Evolutionary conservation across 169 alveolate species (phyloP).

Genomic region (Eimeria brunetti): DNA sequence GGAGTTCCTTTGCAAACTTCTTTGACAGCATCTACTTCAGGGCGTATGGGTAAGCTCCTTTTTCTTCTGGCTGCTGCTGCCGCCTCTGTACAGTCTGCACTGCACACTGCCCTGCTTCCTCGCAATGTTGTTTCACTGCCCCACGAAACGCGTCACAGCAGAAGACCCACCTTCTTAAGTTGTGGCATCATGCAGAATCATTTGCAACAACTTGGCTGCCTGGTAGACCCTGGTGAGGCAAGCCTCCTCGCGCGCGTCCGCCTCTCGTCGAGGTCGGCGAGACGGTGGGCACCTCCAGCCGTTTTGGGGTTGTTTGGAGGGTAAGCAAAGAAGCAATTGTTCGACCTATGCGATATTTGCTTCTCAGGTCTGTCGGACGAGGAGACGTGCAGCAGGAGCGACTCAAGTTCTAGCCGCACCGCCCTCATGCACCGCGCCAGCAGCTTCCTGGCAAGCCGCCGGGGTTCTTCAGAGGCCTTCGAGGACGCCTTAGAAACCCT

Average conservation of each 20-base stretch:
- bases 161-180: not conserved
- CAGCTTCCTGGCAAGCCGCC: constrained; percentile 54
- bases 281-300: not conserved
- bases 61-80: not conserved
- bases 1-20: not conserved
- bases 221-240: not conserved
- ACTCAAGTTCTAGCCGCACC: constrained; percentile 19
- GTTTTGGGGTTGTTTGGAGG: not conserved
- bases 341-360: not conserved
- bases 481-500: constrained; percentile 55
- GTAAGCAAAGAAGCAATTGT: too few species aligned
- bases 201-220: not conserved
- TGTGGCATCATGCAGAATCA: not conserved
- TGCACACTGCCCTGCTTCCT: not conserved
- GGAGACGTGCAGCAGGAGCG: constrained; percentile 72
- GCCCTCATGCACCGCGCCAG: constrained; percentile 53
- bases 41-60: constrained; percentile 30
- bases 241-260: not conserved
- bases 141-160: not conserved
- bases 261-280: not conserved
- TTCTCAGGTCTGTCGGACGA: constrained; percentile 47
- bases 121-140: not conserved
- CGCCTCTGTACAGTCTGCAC: not conserved
- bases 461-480: constrained; percentile 46
- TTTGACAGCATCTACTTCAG: not conserved